Conservation (phyloP, 306 rosid species). For the Urtica urens region DNA sequence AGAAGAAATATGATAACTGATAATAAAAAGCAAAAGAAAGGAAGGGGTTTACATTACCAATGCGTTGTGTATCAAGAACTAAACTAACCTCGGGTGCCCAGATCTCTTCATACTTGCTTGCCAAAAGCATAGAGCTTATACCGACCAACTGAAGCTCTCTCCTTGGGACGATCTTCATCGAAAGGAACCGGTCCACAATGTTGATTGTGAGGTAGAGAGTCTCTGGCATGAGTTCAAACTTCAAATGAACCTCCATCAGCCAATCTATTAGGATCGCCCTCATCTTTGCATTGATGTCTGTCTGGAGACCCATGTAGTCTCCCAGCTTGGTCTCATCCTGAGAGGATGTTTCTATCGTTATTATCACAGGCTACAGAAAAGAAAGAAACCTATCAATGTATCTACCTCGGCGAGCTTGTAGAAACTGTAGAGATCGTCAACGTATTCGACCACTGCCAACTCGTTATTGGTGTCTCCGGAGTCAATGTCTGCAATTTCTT, state of each 20-base stretch:
- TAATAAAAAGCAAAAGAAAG: background rate
- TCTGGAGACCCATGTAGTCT: constrained; percentile 59
- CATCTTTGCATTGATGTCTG: constrained; percentile 73
- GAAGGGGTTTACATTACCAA: no score
- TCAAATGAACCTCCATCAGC: constrained; percentile 76
- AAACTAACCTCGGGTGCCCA: constrained; percentile 81
- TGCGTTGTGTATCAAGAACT: no score
- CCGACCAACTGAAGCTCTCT: constrained; percentile 84
- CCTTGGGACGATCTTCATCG: constrained; percentile 44
- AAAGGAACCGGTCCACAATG: constrained; percentile 62
- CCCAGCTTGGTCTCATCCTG: constrained; percentile 39
- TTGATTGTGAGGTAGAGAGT: constrained; percentile 61
- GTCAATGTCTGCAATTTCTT: constrained; percentile 44
- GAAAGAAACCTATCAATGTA: background rate
- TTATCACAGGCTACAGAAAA: background rate
- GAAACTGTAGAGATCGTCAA: constrained; percentile 59
- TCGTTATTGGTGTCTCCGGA: constrained; percentile 49
- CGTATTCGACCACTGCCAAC: constrained; percentile 61
- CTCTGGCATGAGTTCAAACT: constrained; percentile 75
- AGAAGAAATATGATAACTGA: background rate
- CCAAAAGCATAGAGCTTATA: constrained; percentile 77
- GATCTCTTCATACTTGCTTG: constrained; percentile 81
- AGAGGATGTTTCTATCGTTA: no score
- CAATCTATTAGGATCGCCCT: constrained; percentile 84
- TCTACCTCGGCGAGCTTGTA: constrained; percentile 64